phyloP scores from a whole-genome alignment of 331 rosid species.

The Pyrus hybrid region DNA sequence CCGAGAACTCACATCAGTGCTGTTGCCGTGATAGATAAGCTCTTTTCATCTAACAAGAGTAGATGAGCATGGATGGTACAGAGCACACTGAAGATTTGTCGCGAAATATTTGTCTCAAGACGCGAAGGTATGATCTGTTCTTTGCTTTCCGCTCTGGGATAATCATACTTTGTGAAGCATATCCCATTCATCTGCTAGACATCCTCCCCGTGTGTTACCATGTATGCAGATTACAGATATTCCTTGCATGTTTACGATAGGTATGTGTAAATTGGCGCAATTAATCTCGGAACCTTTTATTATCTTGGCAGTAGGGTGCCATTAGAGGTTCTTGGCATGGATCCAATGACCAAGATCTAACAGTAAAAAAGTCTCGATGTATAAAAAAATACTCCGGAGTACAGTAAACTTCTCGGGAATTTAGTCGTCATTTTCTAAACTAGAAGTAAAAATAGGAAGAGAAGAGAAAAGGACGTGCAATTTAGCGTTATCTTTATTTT shows the following conservation, averaged over 20 bases:
- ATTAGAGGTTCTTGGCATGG: too few relatives aligned
- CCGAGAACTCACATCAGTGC: conserved; percentile 60
- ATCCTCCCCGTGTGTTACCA: background rate
- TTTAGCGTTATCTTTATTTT: conserved; percentile 31
- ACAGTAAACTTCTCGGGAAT: too few relatives aligned
- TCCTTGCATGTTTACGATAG: background rate
- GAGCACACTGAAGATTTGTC: background rate
- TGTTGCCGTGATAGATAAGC: conserved; percentile 49
- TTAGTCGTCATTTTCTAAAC: too few relatives aligned
- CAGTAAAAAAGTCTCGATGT: too few relatives aligned
- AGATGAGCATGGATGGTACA: background rate
- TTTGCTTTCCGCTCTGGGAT: background rate
- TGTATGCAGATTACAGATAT: too few relatives aligned
- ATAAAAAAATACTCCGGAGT: too few relatives aligned
- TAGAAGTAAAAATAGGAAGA: background rate
- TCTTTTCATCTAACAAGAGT: conserved; percentile 25
- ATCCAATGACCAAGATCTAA: too few relatives aligned
- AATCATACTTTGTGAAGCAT: background rate
- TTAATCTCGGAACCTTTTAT: background rate
- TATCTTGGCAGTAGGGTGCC: background rate
- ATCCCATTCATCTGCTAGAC: background rate
- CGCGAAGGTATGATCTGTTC: background rate
- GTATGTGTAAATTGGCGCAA: background rate
- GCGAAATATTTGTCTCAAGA: background rate
- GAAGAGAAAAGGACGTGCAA: conserved; percentile 6